A percentile compares a stretch with the other conserved stretches of the same genome.
Conservation (phyloP, 148 eudicot species). For the Rhododendron ovatum region DNA sequence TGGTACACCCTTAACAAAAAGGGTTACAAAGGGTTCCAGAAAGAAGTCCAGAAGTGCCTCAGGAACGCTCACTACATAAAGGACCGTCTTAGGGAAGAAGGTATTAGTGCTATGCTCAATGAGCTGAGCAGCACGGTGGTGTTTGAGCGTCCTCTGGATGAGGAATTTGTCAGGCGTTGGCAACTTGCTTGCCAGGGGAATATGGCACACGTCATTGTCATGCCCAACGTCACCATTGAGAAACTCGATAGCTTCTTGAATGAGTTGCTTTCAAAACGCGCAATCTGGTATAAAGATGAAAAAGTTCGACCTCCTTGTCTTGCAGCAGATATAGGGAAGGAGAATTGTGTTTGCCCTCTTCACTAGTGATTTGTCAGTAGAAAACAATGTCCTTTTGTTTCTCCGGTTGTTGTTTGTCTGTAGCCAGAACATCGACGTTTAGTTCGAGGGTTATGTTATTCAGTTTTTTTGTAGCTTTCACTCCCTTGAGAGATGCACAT, state of each 20-base stretch:
- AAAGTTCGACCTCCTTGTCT: slow-evolving; percentile 41
- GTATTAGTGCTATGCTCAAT: slow-evolving; percentile 66
- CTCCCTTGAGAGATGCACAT: not conserved
- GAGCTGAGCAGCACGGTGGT: slow-evolving; percentile 72
- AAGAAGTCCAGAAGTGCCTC: slow-evolving; percentile 64
- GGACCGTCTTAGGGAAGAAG: slow-evolving; percentile 48
- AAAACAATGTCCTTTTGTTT: not conserved
- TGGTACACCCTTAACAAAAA: slow-evolving; percentile 67
- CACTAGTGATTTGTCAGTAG: slow-evolving; percentile 32
- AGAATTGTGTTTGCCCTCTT: slow-evolving; percentile 43
- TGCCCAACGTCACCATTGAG: slow-evolving; percentile 63
- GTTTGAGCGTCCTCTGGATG: slow-evolving; percentile 62
- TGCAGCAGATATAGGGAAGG: slow-evolving; percentile 48
- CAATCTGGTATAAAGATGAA: slow-evolving; percentile 51
- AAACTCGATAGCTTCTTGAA: slow-evolving; percentile 46
- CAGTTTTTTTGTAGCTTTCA: not conserved
- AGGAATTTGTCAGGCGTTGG: slow-evolving; percentile 61
- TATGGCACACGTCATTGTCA: slow-evolving; percentile 63
- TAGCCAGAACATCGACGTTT: not conserved
- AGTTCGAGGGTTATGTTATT: slow-evolving; percentile 2
- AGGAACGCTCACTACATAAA: slow-evolving; percentile 64
- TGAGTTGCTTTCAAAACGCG: slow-evolving; percentile 44
- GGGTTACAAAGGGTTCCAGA: slow-evolving; percentile 65
- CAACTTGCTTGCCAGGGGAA: slow-evolving; percentile 65
- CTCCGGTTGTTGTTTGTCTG: not conserved